phyloP scores from a whole-genome alignment of 2,329 filamentous ascomycete genomes.

The Neodidymelliopsis sp. region DNA sequence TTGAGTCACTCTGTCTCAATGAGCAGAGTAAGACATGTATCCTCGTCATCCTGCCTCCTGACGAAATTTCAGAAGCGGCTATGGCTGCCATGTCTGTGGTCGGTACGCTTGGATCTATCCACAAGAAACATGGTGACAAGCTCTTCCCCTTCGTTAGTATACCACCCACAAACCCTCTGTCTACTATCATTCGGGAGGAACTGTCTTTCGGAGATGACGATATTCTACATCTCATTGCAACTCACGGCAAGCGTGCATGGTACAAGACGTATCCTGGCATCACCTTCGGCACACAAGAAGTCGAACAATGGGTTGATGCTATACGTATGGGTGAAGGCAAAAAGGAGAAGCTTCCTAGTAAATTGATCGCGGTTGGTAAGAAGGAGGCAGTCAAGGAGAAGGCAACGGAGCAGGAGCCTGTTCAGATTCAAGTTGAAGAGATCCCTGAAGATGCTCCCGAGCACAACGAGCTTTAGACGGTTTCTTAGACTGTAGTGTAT shows the following conservation, averaged over 20 bases:
- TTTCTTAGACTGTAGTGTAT: too few relatives aligned
- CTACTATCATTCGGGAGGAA: slow-evolving; percentile 62
- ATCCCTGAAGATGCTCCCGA: slow-evolving; percentile 28
- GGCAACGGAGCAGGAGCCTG: slow-evolving; percentile 34
- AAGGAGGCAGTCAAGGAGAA: slow-evolving; percentile 31
- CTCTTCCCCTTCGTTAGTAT: slow-evolving; percentile 87
- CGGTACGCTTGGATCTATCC: slow-evolving; percentile 72
- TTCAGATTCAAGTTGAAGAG: slow-evolving; percentile 45
- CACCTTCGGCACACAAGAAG: slow-evolving; percentile 63
- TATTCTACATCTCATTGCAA: slow-evolving; percentile 75
- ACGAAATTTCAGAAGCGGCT: slow-evolving; percentile 58
- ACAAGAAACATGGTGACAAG: slow-evolving; percentile 76
- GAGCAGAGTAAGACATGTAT: slow-evolving; percentile 83
- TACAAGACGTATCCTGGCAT: slow-evolving; percentile 74
- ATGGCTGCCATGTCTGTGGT: slow-evolving; percentile 52
- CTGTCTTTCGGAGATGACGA: slow-evolving; percentile 65
- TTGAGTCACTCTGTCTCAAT: slow-evolving; percentile 76
- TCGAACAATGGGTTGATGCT: slow-evolving; percentile 90
- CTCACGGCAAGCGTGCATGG: slow-evolving; percentile 88
- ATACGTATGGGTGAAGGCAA: slow-evolving; percentile 86
- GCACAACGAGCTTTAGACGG: slow-evolving; percentile 38
- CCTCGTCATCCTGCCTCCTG: slow-evolving; percentile 61
- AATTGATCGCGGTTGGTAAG: slow-evolving; percentile 44
- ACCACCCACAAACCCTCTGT: slow-evolving; percentile 66
- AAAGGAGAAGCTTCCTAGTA: slow-evolving; percentile 73